A percentile compares a stretch with the other conserved stretches of the same genome.
Evolutionary conservation across 2,329 filamentous ascomycete genomes (phyloP).

Genomic region (Plectosphaerella sp.): DNA sequence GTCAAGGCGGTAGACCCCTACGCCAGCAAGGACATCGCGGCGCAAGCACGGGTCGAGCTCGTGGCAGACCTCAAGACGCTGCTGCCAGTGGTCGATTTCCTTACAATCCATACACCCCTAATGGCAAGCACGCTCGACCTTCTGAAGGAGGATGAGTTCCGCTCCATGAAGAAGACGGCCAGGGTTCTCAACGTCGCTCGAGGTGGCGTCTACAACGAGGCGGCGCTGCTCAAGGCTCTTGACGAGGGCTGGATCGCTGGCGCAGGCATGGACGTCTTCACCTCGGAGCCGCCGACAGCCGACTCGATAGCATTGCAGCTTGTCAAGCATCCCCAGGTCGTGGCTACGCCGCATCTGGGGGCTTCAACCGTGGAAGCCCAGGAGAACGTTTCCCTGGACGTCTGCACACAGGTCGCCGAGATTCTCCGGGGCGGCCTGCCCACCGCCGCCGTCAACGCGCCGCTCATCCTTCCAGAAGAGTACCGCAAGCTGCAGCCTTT

Average conservation of each 20-base stretch:
- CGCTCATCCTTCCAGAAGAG: conserved; percentile 76
- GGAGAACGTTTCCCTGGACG: conserved; percentile 78
- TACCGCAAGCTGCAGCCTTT: conserved; percentile 75
- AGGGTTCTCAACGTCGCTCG: conserved; percentile 75
- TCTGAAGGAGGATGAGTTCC: conserved; percentile 62
- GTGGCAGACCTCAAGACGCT: conserved; percentile 54
- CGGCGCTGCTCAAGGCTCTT: conserved; percentile 64
- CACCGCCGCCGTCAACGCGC: conserved; percentile 74
- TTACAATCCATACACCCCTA: conserved; percentile 78
- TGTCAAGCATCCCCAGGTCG: conserved; percentile 65
- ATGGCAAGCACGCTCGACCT: conserved; percentile 73
- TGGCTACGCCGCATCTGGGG: conserved; percentile 75
- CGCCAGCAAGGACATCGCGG: conserved; percentile 67
- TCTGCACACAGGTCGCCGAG: conserved; percentile 73
- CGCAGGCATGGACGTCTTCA: conserved; percentile 77
- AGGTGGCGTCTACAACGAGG: conserved; percentile 77
- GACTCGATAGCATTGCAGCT: conserved; percentile 57
- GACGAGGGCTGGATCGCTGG: conserved; percentile 69
- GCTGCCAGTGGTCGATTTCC: conserved; percentile 65
- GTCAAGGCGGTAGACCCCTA: conserved; percentile 74
- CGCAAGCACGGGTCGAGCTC: conserved; percentile 61
- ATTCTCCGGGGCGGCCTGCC: conserved; percentile 71
- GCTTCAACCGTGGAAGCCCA: conserved; percentile 79
- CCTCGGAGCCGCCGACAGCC: conserved; percentile 59
- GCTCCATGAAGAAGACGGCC: conserved; percentile 68